These are phyloP conservation scores for Colletotrichum horii DNA, from an alignment of 2,329 filamentous ascomycete genomes.

Conservation along the genomic window DNA sequence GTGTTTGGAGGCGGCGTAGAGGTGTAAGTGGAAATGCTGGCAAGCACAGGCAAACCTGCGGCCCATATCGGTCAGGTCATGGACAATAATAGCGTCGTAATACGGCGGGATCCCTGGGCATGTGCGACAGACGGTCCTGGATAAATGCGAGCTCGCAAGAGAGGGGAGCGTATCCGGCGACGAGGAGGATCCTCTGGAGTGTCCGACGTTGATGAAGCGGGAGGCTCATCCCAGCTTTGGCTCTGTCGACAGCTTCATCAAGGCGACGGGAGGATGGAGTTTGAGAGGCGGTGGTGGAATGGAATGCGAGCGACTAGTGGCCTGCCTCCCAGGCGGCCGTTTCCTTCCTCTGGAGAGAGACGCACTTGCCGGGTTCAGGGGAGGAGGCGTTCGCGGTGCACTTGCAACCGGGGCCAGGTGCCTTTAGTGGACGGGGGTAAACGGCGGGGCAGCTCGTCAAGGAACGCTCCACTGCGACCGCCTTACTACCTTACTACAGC, in stretches of 20 bases:
- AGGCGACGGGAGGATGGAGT: background rate
- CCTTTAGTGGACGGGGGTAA: background rate
- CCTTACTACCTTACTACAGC: background rate
- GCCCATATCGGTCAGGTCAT: background rate
- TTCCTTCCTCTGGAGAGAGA: conserved; percentile 10
- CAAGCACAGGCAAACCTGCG: conserved; percentile 8
- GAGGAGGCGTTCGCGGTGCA: background rate
- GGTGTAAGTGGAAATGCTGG: background rate
- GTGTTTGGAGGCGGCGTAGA: background rate
- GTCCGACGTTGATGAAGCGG: background rate
- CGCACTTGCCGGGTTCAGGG: conserved; percentile 8
- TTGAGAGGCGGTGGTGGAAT: background rate
- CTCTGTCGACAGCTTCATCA: background rate
- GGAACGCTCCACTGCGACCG: background rate
- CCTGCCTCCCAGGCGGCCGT: conserved; percentile 4
- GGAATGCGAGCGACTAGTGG: background rate
- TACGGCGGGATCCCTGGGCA: background rate
- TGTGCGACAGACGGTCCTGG: background rate
- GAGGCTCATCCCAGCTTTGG: background rate
- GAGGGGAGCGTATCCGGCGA: background rate
- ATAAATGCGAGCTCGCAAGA: background rate
- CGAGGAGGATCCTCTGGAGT: background rate
- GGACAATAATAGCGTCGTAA: conserved; percentile 1
- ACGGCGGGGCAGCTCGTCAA: background rate
- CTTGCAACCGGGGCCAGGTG: background rate